Base-by-base conservation (phyloP, 2,329 filamentous ascomycete genomes). In the Apiospora marii region DNA sequence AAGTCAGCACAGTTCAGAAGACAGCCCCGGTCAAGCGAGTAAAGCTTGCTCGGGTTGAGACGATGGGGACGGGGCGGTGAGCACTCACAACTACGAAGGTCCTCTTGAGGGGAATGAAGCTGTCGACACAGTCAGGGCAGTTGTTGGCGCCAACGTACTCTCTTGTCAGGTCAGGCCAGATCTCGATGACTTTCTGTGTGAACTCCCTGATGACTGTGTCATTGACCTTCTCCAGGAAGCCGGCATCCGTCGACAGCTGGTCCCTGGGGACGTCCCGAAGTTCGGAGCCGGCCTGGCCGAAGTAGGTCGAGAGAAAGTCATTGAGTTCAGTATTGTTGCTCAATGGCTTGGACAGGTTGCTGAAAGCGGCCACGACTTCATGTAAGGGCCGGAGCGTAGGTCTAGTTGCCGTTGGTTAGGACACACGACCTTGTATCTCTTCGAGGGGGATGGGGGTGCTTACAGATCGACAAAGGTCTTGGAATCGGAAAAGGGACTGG, bases 401-500 rank as follows among this genome's bases (percentile, higher is more conserved):
- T 82, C 88, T 90, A 70, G 43, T 30, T 58, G n/a, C 24, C 16
- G n/a, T 24, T 73, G 51, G 72, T 72, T 49, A 41, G 4, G 14
- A 27, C 22, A 24, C 3, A 7, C n/a, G 22, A 37, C 7, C 14
- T 16, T 22, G 16, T 7, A 22, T 34, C 22, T 49, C 7, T 49
- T 49, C n/a, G n/a, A 22, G 12, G 41, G 8, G 37, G 22, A 30
- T 13, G 19, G 41, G 13, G 44, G 22, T 34, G 81, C 84, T 82
- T 83, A 90, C 89, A 92, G 90, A 79, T 93, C 91, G 61, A 93
- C 91, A 78, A 92, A 93, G 0, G 90, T 92, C 85, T 93, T 93
- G 73, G 90, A 92, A 81, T 93, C 91, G 19, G 84, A 81, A 75
- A 92, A 93, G 0, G 91, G 91, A 34, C 83, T 84, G 2, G 91